Evolutionary conservation across 805 yeast species (phyloP).

Genomic region (Pichia cabralensis): DNA sequence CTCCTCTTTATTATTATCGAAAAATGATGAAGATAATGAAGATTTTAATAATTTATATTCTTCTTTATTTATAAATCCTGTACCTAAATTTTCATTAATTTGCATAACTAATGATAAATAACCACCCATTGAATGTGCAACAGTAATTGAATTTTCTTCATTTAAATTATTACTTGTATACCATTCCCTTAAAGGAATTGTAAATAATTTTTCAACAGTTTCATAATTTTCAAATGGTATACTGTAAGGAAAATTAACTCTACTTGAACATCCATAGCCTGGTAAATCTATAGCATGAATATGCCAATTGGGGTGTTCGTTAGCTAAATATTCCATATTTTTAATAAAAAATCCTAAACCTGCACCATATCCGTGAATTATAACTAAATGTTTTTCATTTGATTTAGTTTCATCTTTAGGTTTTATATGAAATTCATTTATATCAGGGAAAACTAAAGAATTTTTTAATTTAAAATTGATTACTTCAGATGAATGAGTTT

Average conservation of each 20-base stretch:
- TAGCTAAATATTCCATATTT: conserved; percentile 40
- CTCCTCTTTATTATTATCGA: background rate
- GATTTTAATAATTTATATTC: conserved; percentile 8
- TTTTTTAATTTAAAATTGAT: conserved; percentile 42
- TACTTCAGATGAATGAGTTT: conserved; percentile 35
- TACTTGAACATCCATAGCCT: conserved; percentile 84
- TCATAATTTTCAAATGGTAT: conserved; percentile 30
- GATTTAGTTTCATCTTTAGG: conserved; percentile 22
- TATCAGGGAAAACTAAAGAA: conserved; percentile 32
- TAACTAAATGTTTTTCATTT: conserved; percentile 44
- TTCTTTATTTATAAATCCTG: conserved; percentile 3
- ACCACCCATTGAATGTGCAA: conserved; percentile 93
- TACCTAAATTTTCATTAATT: conserved; percentile 10
- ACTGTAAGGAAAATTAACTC: conserved; percentile 53
- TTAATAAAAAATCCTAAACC: conserved; percentile 74
- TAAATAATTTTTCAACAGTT: conserved; percentile 53
- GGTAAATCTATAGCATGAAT: conserved; percentile 80
- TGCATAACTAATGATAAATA: conserved; percentile 58
- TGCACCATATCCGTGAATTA: conserved; percentile 92
- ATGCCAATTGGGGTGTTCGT: conserved; percentile 42
- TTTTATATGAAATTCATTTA: conserved; percentile 67
- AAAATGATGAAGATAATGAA: background rate
- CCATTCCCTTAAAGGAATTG: conserved; percentile 60
- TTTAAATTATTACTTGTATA: conserved; percentile 30
- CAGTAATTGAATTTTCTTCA: conserved; percentile 40